Evolutionary conservation across 2,329 filamentous ascomycete genomes (phyloP).

Genomic region (Colletotrichum lini): DNA sequence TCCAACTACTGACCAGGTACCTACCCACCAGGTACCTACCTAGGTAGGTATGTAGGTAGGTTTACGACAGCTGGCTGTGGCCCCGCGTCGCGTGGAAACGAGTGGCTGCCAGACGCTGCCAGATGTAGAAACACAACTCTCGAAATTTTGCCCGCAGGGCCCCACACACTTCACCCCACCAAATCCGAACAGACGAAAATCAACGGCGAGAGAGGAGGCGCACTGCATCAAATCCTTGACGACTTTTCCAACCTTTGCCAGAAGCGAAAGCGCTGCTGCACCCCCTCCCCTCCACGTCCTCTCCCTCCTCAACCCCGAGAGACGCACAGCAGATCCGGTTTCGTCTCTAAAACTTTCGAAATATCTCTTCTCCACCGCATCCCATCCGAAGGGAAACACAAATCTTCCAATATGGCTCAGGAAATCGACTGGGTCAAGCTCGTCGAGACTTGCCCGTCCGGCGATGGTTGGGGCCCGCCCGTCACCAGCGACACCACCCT

Average conservation of each 20-base stretch:
- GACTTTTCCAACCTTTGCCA: conserved; percentile 39
- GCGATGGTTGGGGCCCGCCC: conserved; percentile 89
- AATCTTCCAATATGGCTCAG: conserved; percentile 60
- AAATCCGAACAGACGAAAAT: conserved; percentile 43
- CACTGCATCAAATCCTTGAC: conserved; percentile 41
- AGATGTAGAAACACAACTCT: conserved; percentile 29
- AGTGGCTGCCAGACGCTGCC: conserved; percentile 20
- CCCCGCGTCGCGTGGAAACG: conserved; percentile 36
- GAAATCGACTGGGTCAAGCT: conserved; percentile 73
- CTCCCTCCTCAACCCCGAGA: conserved; percentile 19
- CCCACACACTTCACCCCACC: conserved; percentile 45
- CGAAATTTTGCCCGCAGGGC: conserved; percentile 44
- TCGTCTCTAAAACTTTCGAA: conserved; percentile 7
- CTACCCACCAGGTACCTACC: too few species aligned
- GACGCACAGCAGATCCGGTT: conserved; percentile 22
- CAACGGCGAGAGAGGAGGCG: conserved; percentile 41
- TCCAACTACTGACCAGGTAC: neutral
- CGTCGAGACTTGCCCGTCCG: conserved; percentile 79
- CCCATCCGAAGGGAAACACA: conserved; percentile 8
- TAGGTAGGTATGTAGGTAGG: too few species aligned
- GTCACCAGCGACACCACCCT: conserved; percentile 89
- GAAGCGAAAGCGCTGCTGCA: conserved; percentile 40
- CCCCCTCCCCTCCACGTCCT: conserved; percentile 17
- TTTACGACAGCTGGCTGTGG: conserved; percentile 16
- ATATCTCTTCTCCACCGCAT: conserved; percentile 8